phyloP scores from a whole-genome alignment of 2,329 filamentous ascomycete species.

The Canariomyces notabilis region DNA sequence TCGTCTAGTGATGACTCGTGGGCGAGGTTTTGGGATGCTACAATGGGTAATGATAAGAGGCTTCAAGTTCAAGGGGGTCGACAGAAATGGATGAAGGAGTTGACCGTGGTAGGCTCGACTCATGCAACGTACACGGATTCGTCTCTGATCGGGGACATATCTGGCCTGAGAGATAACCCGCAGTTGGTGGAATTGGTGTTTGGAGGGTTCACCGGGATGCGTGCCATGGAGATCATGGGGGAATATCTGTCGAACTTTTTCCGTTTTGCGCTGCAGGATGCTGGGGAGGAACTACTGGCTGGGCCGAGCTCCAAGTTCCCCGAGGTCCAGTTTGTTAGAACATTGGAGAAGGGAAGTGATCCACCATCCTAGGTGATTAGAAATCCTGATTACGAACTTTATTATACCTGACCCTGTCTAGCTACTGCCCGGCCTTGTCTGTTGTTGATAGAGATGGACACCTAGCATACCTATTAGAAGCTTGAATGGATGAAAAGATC shows the following conservation, averaged over 20 bases:
- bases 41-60: slow-evolving; percentile 16
- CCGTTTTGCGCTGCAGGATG: slow-evolving; percentile 23
- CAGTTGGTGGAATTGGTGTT: slow-evolving; percentile 21
- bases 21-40: slow-evolving; percentile 25
- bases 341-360: no score
- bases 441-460: no score
- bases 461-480: no score
- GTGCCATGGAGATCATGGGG: slow-evolving; percentile 27
- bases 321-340: slow-evolving; percentile 5
- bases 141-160: slow-evolving; percentile 24
- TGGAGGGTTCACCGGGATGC: slow-evolving; percentile 27
- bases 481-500: no score
- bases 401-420: no score
- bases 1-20: slow-evolving; percentile 23
- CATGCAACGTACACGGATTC: slow-evolving; percentile 32
- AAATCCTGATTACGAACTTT: no score
- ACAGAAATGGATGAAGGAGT: slow-evolving; percentile 29
- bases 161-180: slow-evolving; percentile 19
- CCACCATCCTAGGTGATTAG: no score
- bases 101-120: slow-evolving; percentile 26
- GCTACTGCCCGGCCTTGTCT: no score
- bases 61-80: no score
- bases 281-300: slow-evolving; percentile 18
- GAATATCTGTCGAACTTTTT: slow-evolving; percentile 30
- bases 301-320: slow-evolving; percentile 10